Percentiles rank a stretch among this genome's conserved stretches.
Evolutionary conservation across 768 basidiomycete genomes (phyloP).

Genomic region (Boletus rex-veris): DNA sequence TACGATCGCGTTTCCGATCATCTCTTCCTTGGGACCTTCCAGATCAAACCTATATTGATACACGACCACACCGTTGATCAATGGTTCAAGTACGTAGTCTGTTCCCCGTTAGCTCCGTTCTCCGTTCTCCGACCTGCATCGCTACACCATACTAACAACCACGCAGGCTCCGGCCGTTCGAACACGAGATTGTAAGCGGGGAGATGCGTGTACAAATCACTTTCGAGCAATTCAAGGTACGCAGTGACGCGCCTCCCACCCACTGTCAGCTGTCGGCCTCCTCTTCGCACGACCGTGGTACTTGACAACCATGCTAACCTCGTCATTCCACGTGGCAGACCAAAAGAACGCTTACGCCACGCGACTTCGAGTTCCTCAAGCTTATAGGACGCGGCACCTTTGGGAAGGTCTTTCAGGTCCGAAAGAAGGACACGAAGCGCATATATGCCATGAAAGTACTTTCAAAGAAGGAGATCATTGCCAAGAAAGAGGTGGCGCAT

Average conservation of each 20-base stretch:
- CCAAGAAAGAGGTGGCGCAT: constrained; percentile 98
- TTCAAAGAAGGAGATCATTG: constrained; percentile 97
- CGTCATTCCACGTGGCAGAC: constrained; percentile 45
- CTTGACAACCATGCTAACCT: constrained; percentile 19
- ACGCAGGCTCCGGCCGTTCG: constrained; percentile 65
- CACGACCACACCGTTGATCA: constrained; percentile 95
- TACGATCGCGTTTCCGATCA: constrained; percentile 88
- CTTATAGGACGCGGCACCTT: constrained; percentile 98
- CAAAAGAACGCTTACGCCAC: constrained; percentile 83
- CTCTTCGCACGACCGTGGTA: constrained; percentile 22
- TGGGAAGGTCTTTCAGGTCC: constrained; percentile 97
- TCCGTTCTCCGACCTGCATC: background rate
- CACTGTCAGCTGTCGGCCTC: constrained; percentile 21
- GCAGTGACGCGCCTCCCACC: constrained; percentile 23
- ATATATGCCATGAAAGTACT: constrained; percentile 99
- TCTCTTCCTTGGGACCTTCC: constrained; percentile 85
- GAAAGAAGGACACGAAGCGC: constrained; percentile 95
- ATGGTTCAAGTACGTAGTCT: constrained; percentile 83
- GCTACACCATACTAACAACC: constrained; percentile 13
- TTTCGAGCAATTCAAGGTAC: constrained; percentile 86
- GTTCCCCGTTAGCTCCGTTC: constrained; percentile 15
- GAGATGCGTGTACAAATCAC: constrained; percentile 95
- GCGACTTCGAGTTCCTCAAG: constrained; percentile 98
- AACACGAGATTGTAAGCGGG: constrained; percentile 81
- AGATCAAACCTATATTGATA: constrained; percentile 86